Evolutionary conservation across 164 flowering plant genomes (phyloP), one percentile per base, ranked within the genome.

Genomic region (Echeveria elegans): DNA sequence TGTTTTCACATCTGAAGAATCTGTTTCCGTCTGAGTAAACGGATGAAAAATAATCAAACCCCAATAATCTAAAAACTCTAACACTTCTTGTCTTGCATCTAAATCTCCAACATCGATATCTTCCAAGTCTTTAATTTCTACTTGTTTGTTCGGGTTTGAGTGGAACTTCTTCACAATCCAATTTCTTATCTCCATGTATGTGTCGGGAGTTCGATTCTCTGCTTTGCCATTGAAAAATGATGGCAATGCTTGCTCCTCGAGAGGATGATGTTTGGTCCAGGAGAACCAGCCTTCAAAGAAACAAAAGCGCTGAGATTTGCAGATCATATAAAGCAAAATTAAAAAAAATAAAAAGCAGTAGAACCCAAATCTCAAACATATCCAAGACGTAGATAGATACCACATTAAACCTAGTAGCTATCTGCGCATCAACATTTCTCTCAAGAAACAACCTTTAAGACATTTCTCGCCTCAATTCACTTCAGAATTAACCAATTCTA

Each of bases 41-140:
- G 99, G 99, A 62, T 92, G 96, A 70, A 86, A 92, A 76, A 92
- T 95, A 62, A 92, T 88, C 77, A 95, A 83, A 71, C 99, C 99
- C 99, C 99, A 95, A 69, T 88, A 76, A 69, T 89, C 97, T 76
- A 92, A 73, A 79, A 95, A 92, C 73, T 85, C 97, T 86, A 90
- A 71, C 36, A 95, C 86, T 76, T 89, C 97, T 74, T 92, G 87
- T 76, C 81, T 78, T 8, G 86, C 86, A 69, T 89, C 92, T 63
- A 69, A 60, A 47, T 88, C 89, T 50, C 93, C 97, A 72, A 76
- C 79, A 7, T 85, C 77, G 29, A 91, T 73, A 45, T 86, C 96
- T 1, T 83, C 74, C 70, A 95, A 68, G 76, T 92, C 89, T 73
- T 89, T 84, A 71, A 73, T 32, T 70, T 82, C 94, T 67, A 91